Evolutionary conservation across 2,329 filamentous ascomycete genomes (phyloP), one percentile per base, ranked within the genome.

Genomic region (Cordyceps farinosa): DNA sequence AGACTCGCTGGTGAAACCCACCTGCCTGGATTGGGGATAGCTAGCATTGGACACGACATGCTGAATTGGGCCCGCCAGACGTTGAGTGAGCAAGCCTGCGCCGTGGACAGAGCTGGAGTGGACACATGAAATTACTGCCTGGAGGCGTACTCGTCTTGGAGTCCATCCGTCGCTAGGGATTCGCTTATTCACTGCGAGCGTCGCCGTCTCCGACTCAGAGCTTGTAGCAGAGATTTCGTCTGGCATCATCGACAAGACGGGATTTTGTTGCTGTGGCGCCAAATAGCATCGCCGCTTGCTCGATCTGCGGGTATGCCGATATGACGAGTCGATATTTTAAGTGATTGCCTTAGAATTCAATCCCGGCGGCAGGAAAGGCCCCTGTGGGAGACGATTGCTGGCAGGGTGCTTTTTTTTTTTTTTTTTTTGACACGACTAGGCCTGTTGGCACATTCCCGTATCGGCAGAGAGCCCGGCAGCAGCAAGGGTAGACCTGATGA

Each of bases 271-370:
- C 30, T 52, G 38, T 54, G 38, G 38, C 57, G 38, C 34, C 11
- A 51, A 29, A 15, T 7, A 48, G 13, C n/a, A 45, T 53, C 38
- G 58, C 50, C n/a, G 38, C 38, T 38, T 61, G 40, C 30, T 61
- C 50, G 58, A 47, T 61, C 38, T 53, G 50, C 58, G 58, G 58
- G 40, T 61, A 53, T n/a, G 50, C 58, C 58, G 38, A 61, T 53
- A 61, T 61, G 58, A 61, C 36, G 58, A 61, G 58, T 54, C 48
- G 30, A 53, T 38, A 38, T 44, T 61, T 47, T 30, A 36, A 61
- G 50, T 38, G 40, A n/a, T 27, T 36, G 58, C 27, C 22, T 50
- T 50, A 30, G 44, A 58, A 10, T 50, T 17, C 38, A 61, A 53
- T 36, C 48, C 58, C 29, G 48, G 34, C 38, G 22, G 48, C 45